Conservation (phyloP, 371 early-diverging fungal species). For the Blastocladiella emersonii region DNA sequence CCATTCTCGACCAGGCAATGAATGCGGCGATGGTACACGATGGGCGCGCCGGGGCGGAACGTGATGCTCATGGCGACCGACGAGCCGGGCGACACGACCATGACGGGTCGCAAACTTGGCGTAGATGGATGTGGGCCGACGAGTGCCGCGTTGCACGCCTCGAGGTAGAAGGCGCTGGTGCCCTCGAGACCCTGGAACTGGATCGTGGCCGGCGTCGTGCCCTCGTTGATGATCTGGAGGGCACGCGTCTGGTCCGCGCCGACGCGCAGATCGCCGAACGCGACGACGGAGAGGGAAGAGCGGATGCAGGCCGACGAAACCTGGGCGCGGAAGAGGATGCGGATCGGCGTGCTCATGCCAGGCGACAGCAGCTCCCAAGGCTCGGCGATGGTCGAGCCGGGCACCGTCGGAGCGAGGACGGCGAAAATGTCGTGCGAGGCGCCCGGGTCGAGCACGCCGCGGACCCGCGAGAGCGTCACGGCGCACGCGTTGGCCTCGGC, state of each 20-base stretch:
- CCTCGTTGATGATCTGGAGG: conserved; percentile 21
- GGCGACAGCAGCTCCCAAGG: too few species aligned
- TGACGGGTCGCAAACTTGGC: conserved; percentile 14
- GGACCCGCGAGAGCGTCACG: too few species aligned
- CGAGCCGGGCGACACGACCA: conserved; percentile 25
- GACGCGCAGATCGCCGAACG: conserved; percentile 27
- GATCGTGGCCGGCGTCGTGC: conserved; percentile 12
- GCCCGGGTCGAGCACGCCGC: too few species aligned
- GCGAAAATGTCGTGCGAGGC: too few species aligned
- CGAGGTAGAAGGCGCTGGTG: conserved; percentile 26
- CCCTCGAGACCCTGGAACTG: conserved; percentile 26
- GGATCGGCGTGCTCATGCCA: neutral
- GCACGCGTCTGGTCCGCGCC: conserved; percentile 18
- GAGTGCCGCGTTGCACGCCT: too few species aligned
- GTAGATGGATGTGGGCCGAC: too few species aligned
- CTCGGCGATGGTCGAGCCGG: neutral
- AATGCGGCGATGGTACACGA: conserved; percentile 31
- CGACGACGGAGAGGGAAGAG: conserved; percentile 19
- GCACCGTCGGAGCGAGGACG: too few species aligned
- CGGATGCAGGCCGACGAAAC: conserved; percentile 4
- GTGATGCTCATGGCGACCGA: conserved; percentile 23
- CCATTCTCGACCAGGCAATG: conserved; percentile 35
- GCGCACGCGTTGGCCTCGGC: too few species aligned
- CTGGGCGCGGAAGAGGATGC: neutral
- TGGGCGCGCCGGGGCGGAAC: conserved; percentile 28